Conservation (phyloP, 352 stramenopile species). For the Pythium brachiatum region DNA sequence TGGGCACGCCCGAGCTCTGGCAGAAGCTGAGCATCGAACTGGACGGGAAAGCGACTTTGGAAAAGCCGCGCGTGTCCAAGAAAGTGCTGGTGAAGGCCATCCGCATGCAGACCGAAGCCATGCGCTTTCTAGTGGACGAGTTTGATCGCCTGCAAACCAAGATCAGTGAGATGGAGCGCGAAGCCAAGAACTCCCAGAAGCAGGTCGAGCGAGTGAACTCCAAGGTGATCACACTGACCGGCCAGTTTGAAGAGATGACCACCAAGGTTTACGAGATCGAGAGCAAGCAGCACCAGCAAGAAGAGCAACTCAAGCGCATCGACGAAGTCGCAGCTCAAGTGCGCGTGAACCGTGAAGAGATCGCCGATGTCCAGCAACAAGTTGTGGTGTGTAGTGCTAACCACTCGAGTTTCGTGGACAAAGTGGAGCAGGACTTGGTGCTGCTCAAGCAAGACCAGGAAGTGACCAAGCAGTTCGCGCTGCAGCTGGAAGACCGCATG, state of each 20-base stretch:
- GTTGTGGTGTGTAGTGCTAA: slow-evolving; percentile 42
- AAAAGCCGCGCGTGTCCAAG: slow-evolving; percentile 79
- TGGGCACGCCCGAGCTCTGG: slow-evolving; percentile 78
- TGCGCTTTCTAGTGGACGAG: slow-evolving; percentile 82
- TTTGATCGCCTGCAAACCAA: slow-evolving; percentile 78
- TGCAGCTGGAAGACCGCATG: slow-evolving; percentile 82
- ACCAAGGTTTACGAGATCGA: slow-evolving; percentile 69
- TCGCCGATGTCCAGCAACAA: slow-evolving; percentile 40
- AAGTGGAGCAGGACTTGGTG: slow-evolving; percentile 49
- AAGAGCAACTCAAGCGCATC: slow-evolving; percentile 68
- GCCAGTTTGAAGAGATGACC: slow-evolving; percentile 65
- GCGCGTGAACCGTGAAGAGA: slow-evolving; percentile 48
- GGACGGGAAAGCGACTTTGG: slow-evolving; percentile 74
- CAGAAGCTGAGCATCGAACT: slow-evolving; percentile 74
- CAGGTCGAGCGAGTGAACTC: slow-evolving; percentile 75
- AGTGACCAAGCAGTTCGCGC: slow-evolving; percentile 77
- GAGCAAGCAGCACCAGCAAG: slow-evolving; percentile 50
- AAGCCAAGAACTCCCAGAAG: slow-evolving; percentile 72
- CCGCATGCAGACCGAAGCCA: slow-evolving; percentile 79
- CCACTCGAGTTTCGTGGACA: slow-evolving; percentile 49
- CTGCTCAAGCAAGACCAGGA: slow-evolving; percentile 64
- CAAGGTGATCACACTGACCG: slow-evolving; percentile 74
- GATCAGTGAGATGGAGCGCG: slow-evolving; percentile 74
- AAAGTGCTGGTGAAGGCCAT: slow-evolving; percentile 81
- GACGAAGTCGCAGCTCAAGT: slow-evolving; percentile 59